phyloP scores from a whole-genome alignment of 2,329 filamentous ascomycete species.

The Chaetoscypha palmicola region DNA sequence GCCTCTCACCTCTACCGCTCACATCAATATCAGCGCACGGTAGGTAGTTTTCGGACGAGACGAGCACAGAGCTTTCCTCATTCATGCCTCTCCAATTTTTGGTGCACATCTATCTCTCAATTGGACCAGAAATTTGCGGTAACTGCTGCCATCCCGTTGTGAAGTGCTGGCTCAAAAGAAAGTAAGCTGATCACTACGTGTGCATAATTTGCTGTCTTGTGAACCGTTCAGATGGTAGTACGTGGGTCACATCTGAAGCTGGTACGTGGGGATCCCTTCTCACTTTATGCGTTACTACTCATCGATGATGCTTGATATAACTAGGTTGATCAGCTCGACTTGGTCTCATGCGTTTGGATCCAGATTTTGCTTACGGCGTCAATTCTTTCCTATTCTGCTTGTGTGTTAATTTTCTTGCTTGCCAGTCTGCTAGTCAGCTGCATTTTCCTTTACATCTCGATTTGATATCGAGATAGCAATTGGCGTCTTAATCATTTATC shows the following conservation, averaged over 20 bases:
- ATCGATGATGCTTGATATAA: neutral
- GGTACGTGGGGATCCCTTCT: constrained; percentile 6
- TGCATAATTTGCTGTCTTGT: neutral
- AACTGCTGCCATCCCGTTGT: constrained; percentile 2
- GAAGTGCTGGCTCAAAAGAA: constrained; percentile 1
- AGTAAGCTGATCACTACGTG: neutral
- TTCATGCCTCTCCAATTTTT: neutral
- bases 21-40: constrained; percentile 3
- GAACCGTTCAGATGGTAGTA: neutral
- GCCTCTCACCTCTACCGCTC: too few species aligned
- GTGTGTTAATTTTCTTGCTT: too few species aligned
- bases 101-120: neutral
- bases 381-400: too few species aligned
- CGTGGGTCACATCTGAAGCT: neutral
- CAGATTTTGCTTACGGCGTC: too few species aligned
- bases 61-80: neutral
- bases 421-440: too few species aligned
- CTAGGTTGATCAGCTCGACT: too few species aligned
- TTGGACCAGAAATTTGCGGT: neutral
- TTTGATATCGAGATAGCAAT: too few species aligned
- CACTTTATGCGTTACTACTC: constrained; percentile 1
- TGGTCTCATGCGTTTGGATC: constrained; percentile 2
- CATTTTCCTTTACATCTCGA: too few species aligned
- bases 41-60: constrained; percentile 7
- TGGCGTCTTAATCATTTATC: too few species aligned